Evolutionary conservation across 2,329 filamentous ascomycete genomes (phyloP), one percentile per base, ranked within the genome.

Genomic region (Aspergillus alliaceus): DNA sequence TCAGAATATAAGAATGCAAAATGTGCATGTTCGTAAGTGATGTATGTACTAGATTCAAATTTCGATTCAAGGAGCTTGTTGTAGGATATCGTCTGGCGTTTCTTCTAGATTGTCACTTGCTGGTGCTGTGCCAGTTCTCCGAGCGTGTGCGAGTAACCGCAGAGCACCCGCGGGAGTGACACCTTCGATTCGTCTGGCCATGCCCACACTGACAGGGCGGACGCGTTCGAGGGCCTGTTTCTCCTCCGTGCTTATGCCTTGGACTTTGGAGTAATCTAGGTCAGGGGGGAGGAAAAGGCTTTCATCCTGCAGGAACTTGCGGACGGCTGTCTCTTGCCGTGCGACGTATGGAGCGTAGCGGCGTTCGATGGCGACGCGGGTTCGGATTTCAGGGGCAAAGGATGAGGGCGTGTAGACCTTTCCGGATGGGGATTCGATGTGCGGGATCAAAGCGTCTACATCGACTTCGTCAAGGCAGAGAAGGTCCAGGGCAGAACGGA

Each of bases 161-260:
- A 80, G 63, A 6, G 77, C 76, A 31, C 78, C 79, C 14, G 72
- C 69, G 14, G 79, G 79, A 12, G 79, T 81, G 20, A 83, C 82
- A 2, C 93, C 93, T 74, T 99, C 95, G 11, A 97, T 85, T 14
- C 95, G 80, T 49, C 91, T 82, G 31, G 93, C 93, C 82, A 97
- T 95, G 0, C 91, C 93, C 22, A 99, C 80, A 59, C 86, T 96
- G 75, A 96, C 91, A 0, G 95, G 95, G 51, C 85, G 80, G 1
- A 91, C 89, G 2, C 80, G 78, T 57, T 84, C 82, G 34, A 99
- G 79, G 4, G 88, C 82, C 27, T 85, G 81, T 73, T 85, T 88
- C 78, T 98, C 95, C 57, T 91, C 92, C 35, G 86, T 83, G 55
- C 90, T 92, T 52, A 99, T 79, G 0, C 92, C 92, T 32, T 83